Evolutionary conservation across 2,329 filamentous ascomycete species (phyloP), one percentile per base, ranked within the genome.

Genomic region (Botrytis hyacinthi): DNA sequence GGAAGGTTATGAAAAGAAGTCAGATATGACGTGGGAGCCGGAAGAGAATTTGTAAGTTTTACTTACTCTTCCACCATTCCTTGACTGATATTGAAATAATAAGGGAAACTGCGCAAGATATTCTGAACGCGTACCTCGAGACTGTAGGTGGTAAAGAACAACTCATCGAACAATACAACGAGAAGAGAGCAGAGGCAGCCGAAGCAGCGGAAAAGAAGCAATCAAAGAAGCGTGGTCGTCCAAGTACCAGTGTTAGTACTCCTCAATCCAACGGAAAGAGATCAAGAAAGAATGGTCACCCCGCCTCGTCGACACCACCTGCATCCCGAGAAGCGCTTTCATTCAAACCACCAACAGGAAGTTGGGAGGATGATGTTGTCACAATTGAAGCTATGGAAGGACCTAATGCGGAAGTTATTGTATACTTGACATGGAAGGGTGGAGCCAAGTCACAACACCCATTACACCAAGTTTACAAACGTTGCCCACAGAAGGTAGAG

Each of bases 1-100:
- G 93, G 89, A 93, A 76, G 93, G 93, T 4, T 96, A 91, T 75
- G 88, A 92, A 0, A 87, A 90, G 75, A 89, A 90, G 75, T 81
- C 84, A 0, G 93, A 96, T 77, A 83, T 88, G 78, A 96, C 93
- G 0, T 95, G 92, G 93, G 93, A 96, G 80, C 90, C 92, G 0
- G 90, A 93, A 78, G 88, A 89, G 18, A 95, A 94, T 77, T 83
- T 93, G 74, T 82, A 77, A 88, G 90, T 82, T 59, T 32, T 57
- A 72, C 18, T 46, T 26, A 59, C 20, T 51, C 61, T 42, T 46
- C 5, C 10, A 74, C 20, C 20, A 35, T 74, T 73, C n/a, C 59
- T 69, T 44, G 65, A 32, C 74, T 76, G 67, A 76, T 59, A 37
- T 29, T 54, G 35, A 37, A 37, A 6, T 70, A 18, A 32, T 71